A percentile compares a stretch with the other conserved stretches of the same genome.
Conservation (phyloP, 73 alveolate genomes). For the Stentor roeselii region DNA sequence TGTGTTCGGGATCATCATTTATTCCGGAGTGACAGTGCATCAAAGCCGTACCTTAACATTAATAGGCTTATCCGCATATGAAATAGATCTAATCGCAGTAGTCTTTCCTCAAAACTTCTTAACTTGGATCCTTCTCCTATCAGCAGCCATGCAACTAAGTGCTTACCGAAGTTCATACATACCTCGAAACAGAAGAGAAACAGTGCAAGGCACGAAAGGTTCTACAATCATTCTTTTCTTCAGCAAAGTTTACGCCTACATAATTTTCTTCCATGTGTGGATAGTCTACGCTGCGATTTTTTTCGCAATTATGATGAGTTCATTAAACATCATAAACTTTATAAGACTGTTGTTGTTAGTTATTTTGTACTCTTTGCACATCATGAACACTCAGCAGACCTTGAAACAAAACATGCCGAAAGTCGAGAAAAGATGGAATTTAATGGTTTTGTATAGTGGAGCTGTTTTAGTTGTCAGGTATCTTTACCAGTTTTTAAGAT, state of each 20-base stretch:
- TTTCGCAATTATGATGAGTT: background rate
- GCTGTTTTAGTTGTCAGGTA: background rate
- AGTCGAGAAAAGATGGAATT: background rate
- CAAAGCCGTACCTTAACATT: background rate
- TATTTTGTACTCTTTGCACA: background rate
- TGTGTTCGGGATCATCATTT: background rate
- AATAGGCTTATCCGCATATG: background rate
- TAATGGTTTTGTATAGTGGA: constrained; percentile 3
- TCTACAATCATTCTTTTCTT: background rate
- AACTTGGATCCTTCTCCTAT: background rate
- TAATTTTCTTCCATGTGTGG: background rate
- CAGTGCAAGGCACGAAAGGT: background rate
- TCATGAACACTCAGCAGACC: constrained; percentile 20
- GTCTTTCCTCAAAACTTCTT: background rate
- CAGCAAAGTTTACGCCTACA: background rate
- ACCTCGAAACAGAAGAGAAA: background rate
- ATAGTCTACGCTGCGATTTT: background rate
- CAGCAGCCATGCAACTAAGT: constrained; percentile 22
- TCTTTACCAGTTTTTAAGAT: background rate
- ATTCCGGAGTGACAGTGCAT: background rate
- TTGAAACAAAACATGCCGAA: constrained; percentile 8
- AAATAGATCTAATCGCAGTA: background rate
- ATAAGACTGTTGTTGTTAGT: background rate
- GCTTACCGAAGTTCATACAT: background rate
- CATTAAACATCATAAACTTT: background rate